Conservation (phyloP, 2,329 filamentous ascomycete genomes). For the Pseudocercospora vitis region DNA sequence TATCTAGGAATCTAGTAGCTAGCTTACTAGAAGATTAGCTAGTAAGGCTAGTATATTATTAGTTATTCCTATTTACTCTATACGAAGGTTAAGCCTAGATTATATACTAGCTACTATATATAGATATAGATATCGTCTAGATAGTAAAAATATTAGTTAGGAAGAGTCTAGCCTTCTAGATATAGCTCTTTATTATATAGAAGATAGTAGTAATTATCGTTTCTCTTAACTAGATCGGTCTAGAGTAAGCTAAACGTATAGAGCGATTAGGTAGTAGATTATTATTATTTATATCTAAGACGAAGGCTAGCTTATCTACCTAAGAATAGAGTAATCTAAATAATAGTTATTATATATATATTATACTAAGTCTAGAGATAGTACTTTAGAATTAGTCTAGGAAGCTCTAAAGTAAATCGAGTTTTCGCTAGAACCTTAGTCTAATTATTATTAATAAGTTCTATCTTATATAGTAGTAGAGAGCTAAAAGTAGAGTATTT, state of each 20-base stretch:
- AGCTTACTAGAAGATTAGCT: background rate
- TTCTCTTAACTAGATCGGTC: background rate
- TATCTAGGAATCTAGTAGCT: background rate
- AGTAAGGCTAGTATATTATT: background rate
- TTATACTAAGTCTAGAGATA: background rate
- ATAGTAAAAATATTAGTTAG: background rate
- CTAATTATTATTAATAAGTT: background rate
- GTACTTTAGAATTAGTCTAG: background rate
- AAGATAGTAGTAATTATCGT: background rate
- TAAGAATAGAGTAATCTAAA: background rate
- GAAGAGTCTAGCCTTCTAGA: background rate
- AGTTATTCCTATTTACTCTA: background rate
- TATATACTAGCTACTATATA: background rate
- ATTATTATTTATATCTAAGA: background rate
- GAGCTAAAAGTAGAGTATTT: background rate
- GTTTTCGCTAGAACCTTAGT: background rate
- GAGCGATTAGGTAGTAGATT: background rate
- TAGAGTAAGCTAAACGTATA: background rate
- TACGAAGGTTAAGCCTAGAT: background rate
- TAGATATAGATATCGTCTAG: background rate
- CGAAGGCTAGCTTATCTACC: background rate
- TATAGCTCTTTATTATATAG: background rate
- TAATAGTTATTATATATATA: background rate
- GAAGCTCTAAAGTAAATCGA: background rate
- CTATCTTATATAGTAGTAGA: background rate